Evolutionary conservation across 352 stramenopile genomes (phyloP).

Genomic region (Globisporangium apiculatum): DNA sequence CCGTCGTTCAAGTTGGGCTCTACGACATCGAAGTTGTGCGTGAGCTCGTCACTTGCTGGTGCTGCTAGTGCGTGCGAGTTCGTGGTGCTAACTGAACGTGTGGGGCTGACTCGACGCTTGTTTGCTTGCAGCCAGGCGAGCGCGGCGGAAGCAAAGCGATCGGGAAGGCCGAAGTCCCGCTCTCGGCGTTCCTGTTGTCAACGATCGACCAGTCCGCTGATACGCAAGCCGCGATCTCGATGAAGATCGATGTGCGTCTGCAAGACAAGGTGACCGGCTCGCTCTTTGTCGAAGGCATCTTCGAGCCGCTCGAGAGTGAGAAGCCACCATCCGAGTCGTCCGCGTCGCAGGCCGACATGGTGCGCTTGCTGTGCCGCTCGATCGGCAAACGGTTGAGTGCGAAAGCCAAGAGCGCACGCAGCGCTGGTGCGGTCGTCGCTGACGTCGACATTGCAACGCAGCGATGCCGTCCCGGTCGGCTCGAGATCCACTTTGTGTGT

Average conservation of each 20-base stretch:
- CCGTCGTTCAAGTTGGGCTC: slow-evolving; percentile 32
- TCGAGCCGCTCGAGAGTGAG: slow-evolving; percentile 23
- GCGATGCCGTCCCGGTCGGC: slow-evolving; percentile 15
- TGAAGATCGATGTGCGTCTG: slow-evolving; percentile 26
- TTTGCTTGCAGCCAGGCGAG: slow-evolving; percentile 29
- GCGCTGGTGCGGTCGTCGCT: background rate
- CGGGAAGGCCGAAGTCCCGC: slow-evolving; percentile 31
- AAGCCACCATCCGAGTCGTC: background rate
- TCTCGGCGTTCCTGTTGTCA: slow-evolving; percentile 26
- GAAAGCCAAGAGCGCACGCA: slow-evolving; percentile 10
- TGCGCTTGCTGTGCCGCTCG: slow-evolving; percentile 7
- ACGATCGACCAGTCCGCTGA: slow-evolving; percentile 1
- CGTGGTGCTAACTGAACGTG: background rate
- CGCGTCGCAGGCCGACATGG: background rate
- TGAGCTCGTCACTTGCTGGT: background rate
- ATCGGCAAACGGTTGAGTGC: slow-evolving; percentile 6
- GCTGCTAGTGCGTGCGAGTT: background rate
- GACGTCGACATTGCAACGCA: background rate
- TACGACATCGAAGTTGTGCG: slow-evolving; percentile 52
- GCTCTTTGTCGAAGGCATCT: slow-evolving; percentile 31
- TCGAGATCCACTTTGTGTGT: slow-evolving; percentile 32
- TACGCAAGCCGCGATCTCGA: slow-evolving; percentile 13
- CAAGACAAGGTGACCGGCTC: slow-evolving; percentile 24
- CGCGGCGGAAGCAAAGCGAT: slow-evolving; percentile 23
- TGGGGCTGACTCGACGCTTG: background rate